Evolutionary conservation across 2,329 filamentous ascomycete species (phyloP), one percentile per base, ranked within the genome.

Genomic region (Pseudofabraea citricarpa): DNA sequence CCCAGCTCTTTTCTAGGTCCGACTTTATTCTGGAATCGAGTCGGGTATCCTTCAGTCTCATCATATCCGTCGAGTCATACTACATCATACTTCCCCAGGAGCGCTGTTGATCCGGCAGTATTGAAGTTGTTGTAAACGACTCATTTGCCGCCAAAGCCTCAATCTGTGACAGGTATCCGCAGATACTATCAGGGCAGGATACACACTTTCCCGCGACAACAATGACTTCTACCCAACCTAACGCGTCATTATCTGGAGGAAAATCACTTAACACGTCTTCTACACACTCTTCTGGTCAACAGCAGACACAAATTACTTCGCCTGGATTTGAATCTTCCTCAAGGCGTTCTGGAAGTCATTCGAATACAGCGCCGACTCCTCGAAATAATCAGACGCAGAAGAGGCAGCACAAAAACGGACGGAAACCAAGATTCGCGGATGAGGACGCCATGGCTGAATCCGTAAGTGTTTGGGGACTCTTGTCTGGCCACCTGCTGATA

Each of bases 361-460:
- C 52, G 24, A 53, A 50, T 12, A 45, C n/a, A 36, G 31, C 52
- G 13, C 44, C 70, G 6, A 64, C 77, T 37, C 79, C 87, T 40
- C 79, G 90, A 56, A 95, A 87, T 65, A 81, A 75, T 41, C 91
- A 97, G 68, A 72, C 71, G 35, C 73, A 77, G 41, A 85, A 85
- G 64, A 90, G 84, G 63, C 89, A 93, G 65, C 89, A 96, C 69
- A 90, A 88, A 62, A 81, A 80, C 51, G 86, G 90, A 59, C 84
- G 83, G 58, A 82, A 83, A 59, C 86, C 89, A 37, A 73, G 77
- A 44, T 71, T 85, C 54, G 77, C 85, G 62, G 83, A 90, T 70
- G 90, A 95, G 70, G 90, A 95, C 77, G 81, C 80, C 57, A 83
- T 94, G 78, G 89, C 82, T 52, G 90, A 96, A 71, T 74, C 77